These are phyloP conservation scores for Lagerstroemia speciosa DNA, from an alignment of 345 rosid genomes.

Conservation along the genomic window DNA sequence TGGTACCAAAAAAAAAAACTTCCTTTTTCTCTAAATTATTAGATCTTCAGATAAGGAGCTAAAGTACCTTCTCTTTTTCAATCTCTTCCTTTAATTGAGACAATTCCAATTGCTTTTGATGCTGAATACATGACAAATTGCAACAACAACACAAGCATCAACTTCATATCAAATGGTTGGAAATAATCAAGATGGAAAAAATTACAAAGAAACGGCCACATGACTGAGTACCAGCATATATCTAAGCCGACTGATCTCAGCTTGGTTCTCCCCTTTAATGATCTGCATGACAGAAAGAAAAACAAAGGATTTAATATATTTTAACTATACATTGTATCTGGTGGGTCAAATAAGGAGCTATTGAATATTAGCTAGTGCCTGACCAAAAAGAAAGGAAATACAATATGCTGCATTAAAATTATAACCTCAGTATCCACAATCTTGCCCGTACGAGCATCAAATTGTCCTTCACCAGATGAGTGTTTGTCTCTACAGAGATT, in stretches of 20 bases:
- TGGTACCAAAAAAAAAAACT: not conserved
- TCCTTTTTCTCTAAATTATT: not conserved
- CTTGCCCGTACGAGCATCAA: not conserved
- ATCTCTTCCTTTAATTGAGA: conserved; percentile 63
- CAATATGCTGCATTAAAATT: not conserved
- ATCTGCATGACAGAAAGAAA: not conserved
- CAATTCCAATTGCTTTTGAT: conserved; percentile 70
- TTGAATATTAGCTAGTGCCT: not conserved
- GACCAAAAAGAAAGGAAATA: not conserved
- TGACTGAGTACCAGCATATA: conserved; percentile 2
- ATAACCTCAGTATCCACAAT: not conserved
- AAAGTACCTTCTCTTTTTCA: conserved; percentile 72
- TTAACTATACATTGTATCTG: not conserved
- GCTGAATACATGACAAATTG: conserved; percentile 24
- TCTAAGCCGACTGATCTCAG: conserved; percentile 5
- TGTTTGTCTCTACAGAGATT: not conserved
- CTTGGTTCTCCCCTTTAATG: not conserved
- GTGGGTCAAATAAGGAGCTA: not conserved
- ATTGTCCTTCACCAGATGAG: not conserved
- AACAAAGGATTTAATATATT: not conserved
- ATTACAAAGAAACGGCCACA: not conserved
- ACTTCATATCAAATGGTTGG: not conserved
- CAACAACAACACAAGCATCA: conserved; percentile 1
- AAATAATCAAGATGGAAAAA: not conserved
- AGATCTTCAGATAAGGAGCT: not conserved